Base-by-base conservation (phyloP, 2,329 filamentous ascomycete species). In the Penicillium sp. region DNA sequence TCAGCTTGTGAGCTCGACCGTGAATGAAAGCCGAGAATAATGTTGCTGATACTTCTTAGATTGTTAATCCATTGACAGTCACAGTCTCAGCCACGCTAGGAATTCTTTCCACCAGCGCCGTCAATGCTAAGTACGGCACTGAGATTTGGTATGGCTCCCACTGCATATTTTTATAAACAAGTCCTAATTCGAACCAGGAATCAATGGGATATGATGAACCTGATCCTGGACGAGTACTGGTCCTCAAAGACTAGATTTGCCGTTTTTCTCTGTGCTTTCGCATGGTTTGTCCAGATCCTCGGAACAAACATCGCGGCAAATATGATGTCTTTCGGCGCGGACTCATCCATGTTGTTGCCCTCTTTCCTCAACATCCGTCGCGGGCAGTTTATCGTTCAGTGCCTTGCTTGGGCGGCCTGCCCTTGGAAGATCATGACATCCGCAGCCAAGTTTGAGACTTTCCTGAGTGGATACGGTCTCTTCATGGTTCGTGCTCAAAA, bases 141-240 rank as follows among this genome's bases (percentile, higher is more conserved):
- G 49, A 51, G 15, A 45, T 45, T 9, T 51, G 49, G 49, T 51
- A 51, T 23, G 37, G 2, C 27, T 15, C 20, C 4, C 18, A 11
- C 5, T 11, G 18, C 1, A 22, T 15, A 7, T 22, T 31, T 23
- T 3, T 22, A 15, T 5, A 11, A 20, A 12, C 15, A 8, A 22
- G 14, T 2, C 2, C 42, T 44, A 26, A 27, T 18, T n/a, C 6
- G 5, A 29, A 27, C 6, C 14, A 51, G 49, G 49, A 51, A 51
- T 18, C 49, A 51, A 51, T 51, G 49, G 49, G 49, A 51, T 7
- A 51, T 51, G 49, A 51, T 51, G 49, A 45, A 31, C 26, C 31
- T 51, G 49, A 51, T 51, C 4, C 8, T 51, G 27, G 49, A 51
- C 20, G 18, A 51, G 12, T 51, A 44, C n/a, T 51, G 49, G 49